A percentile compares a stretch with the other conserved stretches of the same genome.
These are phyloP conservation scores for Podaxis sp. DNA, from an alignment of 768 basidiomycete genomes.

Conservation along the genomic window DNA sequence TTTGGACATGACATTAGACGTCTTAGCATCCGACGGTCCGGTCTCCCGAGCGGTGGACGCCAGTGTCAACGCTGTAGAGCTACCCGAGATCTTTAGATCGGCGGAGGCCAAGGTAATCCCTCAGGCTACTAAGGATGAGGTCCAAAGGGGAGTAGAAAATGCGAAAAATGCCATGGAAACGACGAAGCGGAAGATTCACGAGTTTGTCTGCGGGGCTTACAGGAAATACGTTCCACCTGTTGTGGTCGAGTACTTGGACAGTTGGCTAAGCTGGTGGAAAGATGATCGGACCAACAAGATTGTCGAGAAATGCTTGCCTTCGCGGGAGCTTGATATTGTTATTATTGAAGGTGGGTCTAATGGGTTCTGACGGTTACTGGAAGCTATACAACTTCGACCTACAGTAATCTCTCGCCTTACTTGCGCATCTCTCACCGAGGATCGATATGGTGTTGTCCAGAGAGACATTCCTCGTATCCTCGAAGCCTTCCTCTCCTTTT, in stretches of 20 bases:
- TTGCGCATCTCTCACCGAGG: slow-evolving; percentile 73
- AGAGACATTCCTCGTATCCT: slow-evolving; percentile 79
- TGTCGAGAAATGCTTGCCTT: slow-evolving; percentile 53
- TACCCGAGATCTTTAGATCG: slow-evolving; percentile 31
- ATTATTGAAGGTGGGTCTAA: slow-evolving; percentile 50
- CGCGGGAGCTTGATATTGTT: slow-evolving; percentile 57
- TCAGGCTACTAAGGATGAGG: slow-evolving; percentile 17
- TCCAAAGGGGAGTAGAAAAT: slow-evolving; percentile 17
- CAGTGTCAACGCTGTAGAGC: slow-evolving; percentile 36
- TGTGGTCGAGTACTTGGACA: slow-evolving; percentile 20
- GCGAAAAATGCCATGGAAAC: slow-evolving; percentile 14
- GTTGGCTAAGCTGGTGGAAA: slow-evolving; percentile 50
- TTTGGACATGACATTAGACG: slow-evolving; percentile 31
- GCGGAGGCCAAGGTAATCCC: slow-evolving; percentile 20
- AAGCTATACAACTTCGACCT: neutral
- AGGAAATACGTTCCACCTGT: slow-evolving; percentile 26
- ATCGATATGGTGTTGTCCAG: slow-evolving; percentile 80
- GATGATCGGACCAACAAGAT: slow-evolving; percentile 46
- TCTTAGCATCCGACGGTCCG: slow-evolving; percentile 57
- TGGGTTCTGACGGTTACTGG: neutral
- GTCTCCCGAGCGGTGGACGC: slow-evolving; percentile 46
- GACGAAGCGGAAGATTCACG: slow-evolving; percentile 4
- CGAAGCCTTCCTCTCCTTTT: slow-evolving; percentile 68
- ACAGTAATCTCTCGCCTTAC: slow-evolving; percentile 64
- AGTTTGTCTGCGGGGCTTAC: slow-evolving; percentile 6